Base-by-base conservation (phyloP, 2,329 filamentous ascomycete genomes). In the Cryphonectria radicalis region DNA sequence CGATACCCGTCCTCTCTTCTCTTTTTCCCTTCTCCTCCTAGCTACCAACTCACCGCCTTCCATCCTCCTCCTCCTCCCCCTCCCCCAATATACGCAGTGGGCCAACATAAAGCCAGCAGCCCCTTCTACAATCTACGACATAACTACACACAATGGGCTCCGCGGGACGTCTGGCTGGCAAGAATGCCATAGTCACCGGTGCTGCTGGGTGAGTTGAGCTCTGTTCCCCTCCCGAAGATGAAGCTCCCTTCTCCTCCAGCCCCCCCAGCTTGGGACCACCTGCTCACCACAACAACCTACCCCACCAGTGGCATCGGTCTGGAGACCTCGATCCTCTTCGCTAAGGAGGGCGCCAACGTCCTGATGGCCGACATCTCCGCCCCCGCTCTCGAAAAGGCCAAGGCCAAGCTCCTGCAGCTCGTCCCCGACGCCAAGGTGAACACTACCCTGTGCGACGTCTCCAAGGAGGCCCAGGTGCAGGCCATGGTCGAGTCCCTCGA, bases 261-360 rank as follows among this genome's bases (percentile, higher is more conserved):
- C 13, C 25, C 13, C 10, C 67, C 40, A 28, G 10, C 37, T 13
- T 40, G 32, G 22, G 57, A 32, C 25, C 11, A 42, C 59, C 28
- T 32, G 40, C 37, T 53, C 10, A 57, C 60, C 32, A 40, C n/a
- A 5, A 5, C 53, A 55, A 10, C 6, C 42, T 10, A 28, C 55
- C 28, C 50, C 37, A 22, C 32, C 78, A 95, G 95, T 78, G 95
- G 95, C 78, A 98, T 98, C 78, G 95, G 95, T 75, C 92, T 98
- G 65, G 94, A 98, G 84, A 97, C 95, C 2, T 89, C 89, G 70
- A 95, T 98, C 76, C 92, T 97, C 72, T 97, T 98, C 79, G 92
- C 91, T 72, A 92, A 92, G 74, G 95, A 98, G 84, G 95, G 94
- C 73, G 95, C 94, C 78, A 92, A 89, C 73, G 90, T 98, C 70